Percentiles rank a stretch among this genome's conserved stretches.
Conservation (phyloP, 176 grass and related monocot species). For the Pontederia crassipes region DNA sequence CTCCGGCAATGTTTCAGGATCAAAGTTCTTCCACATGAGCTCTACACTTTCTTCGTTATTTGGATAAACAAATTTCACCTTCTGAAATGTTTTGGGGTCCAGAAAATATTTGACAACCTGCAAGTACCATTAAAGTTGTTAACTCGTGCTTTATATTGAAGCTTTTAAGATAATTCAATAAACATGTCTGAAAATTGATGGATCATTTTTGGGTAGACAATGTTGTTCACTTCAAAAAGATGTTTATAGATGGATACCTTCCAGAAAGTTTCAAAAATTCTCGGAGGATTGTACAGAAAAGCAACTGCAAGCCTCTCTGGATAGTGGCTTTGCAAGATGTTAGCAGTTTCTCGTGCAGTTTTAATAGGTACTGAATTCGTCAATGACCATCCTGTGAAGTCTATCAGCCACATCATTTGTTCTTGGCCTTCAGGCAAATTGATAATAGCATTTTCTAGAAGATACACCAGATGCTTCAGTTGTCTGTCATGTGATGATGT, state of each 20-base stretch:
- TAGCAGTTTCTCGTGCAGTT: constrained; percentile 40
- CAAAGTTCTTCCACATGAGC: constrained; percentile 42
- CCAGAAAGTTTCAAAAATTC: constrained; percentile 70
- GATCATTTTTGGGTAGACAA: not conserved
- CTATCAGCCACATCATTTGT: constrained; percentile 76
- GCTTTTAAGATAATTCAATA: not conserved
- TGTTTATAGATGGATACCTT: constrained; percentile 33
- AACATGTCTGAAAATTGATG: not conserved
- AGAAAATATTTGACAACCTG: constrained; percentile 58
- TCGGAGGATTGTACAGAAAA: constrained; percentile 68
- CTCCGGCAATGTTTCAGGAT: constrained; percentile 39
- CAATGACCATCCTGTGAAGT: constrained; percentile 85
- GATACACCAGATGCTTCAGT: constrained; percentile 45
- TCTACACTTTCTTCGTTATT: constrained; percentile 64
- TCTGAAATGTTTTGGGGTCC: constrained; percentile 49
- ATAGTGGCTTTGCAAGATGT: constrained; percentile 73
- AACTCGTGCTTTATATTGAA: not conserved
- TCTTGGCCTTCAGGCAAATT: constrained; percentile 56
- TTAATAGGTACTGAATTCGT: constrained; percentile 56
- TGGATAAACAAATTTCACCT: constrained; percentile 51
- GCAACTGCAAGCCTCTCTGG: constrained; percentile 55
- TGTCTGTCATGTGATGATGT: constrained; percentile 53
- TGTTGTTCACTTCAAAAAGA: not conserved
- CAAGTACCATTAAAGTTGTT: not conserved
- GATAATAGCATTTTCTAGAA: constrained; percentile 70